Base-by-base conservation (phyloP, 441 rosid genomes). In the Erysimum pusillum region DNA sequence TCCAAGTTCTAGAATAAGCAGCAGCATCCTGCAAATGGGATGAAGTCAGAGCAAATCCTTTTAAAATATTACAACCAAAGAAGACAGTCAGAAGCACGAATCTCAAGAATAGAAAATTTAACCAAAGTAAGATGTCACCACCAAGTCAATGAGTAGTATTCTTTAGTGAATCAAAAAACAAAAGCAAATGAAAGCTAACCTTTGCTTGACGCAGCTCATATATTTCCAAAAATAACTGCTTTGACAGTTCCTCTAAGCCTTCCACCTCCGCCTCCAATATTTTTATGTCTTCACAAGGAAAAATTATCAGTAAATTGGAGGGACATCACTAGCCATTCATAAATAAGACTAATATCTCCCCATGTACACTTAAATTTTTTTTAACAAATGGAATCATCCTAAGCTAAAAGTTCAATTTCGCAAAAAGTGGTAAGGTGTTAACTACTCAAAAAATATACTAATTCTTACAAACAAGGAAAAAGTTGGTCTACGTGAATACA, bases 121-220 rank as follows among this genome's bases (percentile, higher is more conserved):
- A 9, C 44, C 9, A 59, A 35, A 59, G 67, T 56, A 59, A 53
- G 20, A 67, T 59, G 63, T n/a, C 58, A n/a, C 18, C 17, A 39
- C 44, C 48, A 61, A 51, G 67, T 28, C 63, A 49, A 48, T 46
- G 32, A 71, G 66, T 38, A 66, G 57, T 17, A 72, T 3, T 28
- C 7, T 7, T 45, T 64, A 57, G 67, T 48, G 18, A 71, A 31
- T 52, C 18, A 60, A 67, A 57, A 57, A 71, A 20, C n/a, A 14
- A 53, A 11, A 31, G 57, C 39, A 68, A 35, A 54, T 64, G 71
- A 69, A 63, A 72, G 76, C 11, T 77, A 77, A 96, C 98, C 97
- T 93, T 96, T 67, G 99, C 93, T 79, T 91, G 97, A 76, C 93
- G 97, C 84, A 96, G 98, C 84, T 96, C 99, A 79, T 88, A 96